Base-by-base conservation (phyloP, 176 grass and related monocot genomes). In the Triticum dicoccoides region DNA sequence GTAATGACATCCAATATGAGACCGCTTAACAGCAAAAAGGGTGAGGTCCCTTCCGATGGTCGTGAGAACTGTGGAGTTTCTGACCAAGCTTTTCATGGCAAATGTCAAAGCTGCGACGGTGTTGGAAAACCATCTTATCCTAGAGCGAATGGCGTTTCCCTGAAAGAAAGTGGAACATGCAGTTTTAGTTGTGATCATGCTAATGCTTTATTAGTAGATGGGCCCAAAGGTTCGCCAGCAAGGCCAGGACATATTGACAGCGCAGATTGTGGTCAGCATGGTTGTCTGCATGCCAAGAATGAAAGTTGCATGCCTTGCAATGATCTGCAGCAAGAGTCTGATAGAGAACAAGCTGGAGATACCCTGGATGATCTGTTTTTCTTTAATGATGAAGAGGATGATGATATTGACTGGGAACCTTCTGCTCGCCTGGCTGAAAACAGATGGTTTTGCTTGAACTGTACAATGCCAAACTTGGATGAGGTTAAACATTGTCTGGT, bases 351-450 rank as follows among this genome's bases (percentile, higher is more conserved):
- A 32, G 51, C 37, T 85, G 90, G 83, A 62, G 83, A 18, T 84
- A 91, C 91, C 64, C 71, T 96, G 61, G 65, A 96, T 65, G 97
- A 98, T 88, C 73, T 96, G 24, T 92, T 92, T 80, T 84, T 89
- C 35, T 83, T 86, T 64, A 89, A 91, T 71, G 93, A 93, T 69
- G 93, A 94, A 45, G 96, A 98, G 21, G 96, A 98, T 29, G 91
- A 96, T 74, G 97, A 94, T 78, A 92, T 79, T 62, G 97, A 98
- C 21, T 98, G 93, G 93, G 91, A 95, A 66, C 93, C 97, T 49
- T 76, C 88, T 80, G 79, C 66, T 88, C 62, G 61, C 47, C 77
- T 88, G 88, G 86, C 79, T 87, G 39, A 78, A 32, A 82, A 89
- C 65, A 96, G 87, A 38, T 92, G 90, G 91, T 96, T 91, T 89